Conservation (phyloP, 2,329 filamentous ascomycete species). For the Penicillium digitatum region DNA sequence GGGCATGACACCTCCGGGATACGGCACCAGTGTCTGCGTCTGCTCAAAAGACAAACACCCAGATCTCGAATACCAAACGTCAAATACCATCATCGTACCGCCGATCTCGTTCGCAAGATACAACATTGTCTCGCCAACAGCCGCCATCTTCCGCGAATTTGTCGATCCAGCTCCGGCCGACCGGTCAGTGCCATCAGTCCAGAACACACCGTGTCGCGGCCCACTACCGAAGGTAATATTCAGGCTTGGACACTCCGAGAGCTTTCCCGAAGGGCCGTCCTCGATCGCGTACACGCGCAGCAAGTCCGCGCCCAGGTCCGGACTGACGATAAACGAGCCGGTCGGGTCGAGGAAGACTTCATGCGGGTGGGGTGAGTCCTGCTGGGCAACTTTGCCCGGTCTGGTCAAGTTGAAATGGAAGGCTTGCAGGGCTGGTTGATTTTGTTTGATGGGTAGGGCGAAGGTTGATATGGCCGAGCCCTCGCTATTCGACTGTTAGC, state of each 20-base stretch:
- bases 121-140: slow-evolving; percentile 25
- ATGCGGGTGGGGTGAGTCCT: slow-evolving; percentile 61
- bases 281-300: slow-evolving; percentile 57
- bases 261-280: slow-evolving; percentile 41
- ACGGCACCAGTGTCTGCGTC: slow-evolving; percentile 26
- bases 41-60: slow-evolving; percentile 29
- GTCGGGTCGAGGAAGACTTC: slow-evolving; percentile 63
- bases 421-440: slow-evolving; percentile 31
- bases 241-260: slow-evolving; percentile 45
- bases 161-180: not conserved
- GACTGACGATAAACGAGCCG: slow-evolving; percentile 58
- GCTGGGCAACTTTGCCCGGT: slow-evolving; percentile 44
- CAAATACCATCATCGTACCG: slow-evolving; percentile 50
- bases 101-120: slow-evolving; percentile 57
- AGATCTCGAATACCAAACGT: slow-evolving; percentile 27
- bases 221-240: slow-evolving; percentile 53
- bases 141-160: slow-evolving; percentile 13
- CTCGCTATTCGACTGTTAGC: slow-evolving; percentile 20
- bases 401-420: slow-evolving; percentile 40
- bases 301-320: slow-evolving; percentile 63
- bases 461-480: slow-evolving; percentile 35
- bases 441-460: slow-evolving; percentile 24
- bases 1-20: slow-evolving; percentile 25
- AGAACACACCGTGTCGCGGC: slow-evolving; percentile 63
- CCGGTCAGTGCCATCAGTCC: slow-evolving; percentile 18